Base-by-base conservation (phyloP, 2,329 filamentous ascomycete genomes). In the Colletotrichum musicola region DNA sequence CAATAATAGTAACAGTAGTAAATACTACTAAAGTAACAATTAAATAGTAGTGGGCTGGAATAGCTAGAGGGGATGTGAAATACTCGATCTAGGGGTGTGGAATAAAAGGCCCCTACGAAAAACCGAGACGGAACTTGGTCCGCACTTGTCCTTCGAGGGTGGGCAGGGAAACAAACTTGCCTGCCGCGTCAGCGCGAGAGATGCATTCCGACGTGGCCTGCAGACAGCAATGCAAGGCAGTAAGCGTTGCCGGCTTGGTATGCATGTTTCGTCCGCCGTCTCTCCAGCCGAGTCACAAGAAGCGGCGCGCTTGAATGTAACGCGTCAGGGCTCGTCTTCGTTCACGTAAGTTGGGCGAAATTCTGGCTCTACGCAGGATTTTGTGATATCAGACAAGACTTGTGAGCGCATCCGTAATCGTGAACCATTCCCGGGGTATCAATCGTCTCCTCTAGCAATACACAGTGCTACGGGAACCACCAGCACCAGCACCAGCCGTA, bases 351-450 rank as follows among this genome's bases (percentile, higher is more conserved):
- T 10, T 35, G 30, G 30, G 30, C 30, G 30, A 35, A 35, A 35
- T 10, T 10, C 30, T 35, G 7, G 30, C 30, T 35, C 30, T 35
- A 35, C 7, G 10, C 30, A 35, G 30, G 16, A 42, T 14, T 4
- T 42, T 42, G 13, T 42, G 40, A 42, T n/a, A 42, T n/a, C 25
- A 9, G 40, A 18, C 25, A 57, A 46, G 22, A 20, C 14, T 20
- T 16, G 16, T 25, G 22, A 4, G 22, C 22, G 22, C 4, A 25
- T 18, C 40, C 55, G 4, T 22, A 56, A 18, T 6, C 53, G 18
- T 47, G 44, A 59, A 47, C 44, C 46, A 18, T 60, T 30, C 53
- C 30, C 38, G 46, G 57, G 57, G 57, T 60, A 60, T 60, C 57
- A 60, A 44, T 42, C 22, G 25, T 54, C 40, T 49, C 1, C 16